A percentile compares a stretch with the other conserved stretches of the same genome.
phyloP scores from a whole-genome alignment of 345 rosid genomes.

The Populus euphratica region DNA sequence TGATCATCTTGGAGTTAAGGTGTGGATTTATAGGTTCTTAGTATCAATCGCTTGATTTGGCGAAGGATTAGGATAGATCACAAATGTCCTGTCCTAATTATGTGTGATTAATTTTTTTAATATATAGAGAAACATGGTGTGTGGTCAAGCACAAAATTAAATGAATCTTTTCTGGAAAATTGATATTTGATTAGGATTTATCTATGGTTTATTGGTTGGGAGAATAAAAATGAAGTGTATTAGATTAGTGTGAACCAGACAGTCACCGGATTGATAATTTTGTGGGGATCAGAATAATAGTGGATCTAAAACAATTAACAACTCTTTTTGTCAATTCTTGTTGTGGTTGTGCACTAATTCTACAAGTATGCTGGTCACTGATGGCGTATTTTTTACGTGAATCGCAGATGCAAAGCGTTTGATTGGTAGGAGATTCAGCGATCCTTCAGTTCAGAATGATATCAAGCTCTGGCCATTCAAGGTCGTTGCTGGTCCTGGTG shows the following conservation, averaged over 20 bases:
- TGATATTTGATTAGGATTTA: background rate
- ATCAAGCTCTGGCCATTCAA: conserved; percentile 23
- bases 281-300: background rate
- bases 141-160: background rate
- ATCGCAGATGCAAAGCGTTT: conserved; percentile 25
- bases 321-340: background rate
- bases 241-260: background rate
- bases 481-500: conserved; percentile 19
- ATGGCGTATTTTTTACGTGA: background rate
- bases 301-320: background rate
- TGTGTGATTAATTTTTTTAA: background rate
- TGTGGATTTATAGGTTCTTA: background rate
- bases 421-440: conserved; percentile 19
- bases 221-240: background rate
- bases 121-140: background rate
- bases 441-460: conserved; percentile 20
- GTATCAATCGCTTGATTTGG: background rate
- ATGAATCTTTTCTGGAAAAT: background rate
- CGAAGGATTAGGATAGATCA: background rate
- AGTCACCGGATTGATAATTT: background rate
- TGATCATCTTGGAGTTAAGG: background rate
- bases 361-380: background rate
- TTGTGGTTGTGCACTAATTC: too few relatives aligned
- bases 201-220: background rate
- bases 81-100: background rate